Evolutionary conservation across 2,329 filamentous ascomycete genomes (phyloP).

Genomic region (Calonectria hongkongensis): DNA sequence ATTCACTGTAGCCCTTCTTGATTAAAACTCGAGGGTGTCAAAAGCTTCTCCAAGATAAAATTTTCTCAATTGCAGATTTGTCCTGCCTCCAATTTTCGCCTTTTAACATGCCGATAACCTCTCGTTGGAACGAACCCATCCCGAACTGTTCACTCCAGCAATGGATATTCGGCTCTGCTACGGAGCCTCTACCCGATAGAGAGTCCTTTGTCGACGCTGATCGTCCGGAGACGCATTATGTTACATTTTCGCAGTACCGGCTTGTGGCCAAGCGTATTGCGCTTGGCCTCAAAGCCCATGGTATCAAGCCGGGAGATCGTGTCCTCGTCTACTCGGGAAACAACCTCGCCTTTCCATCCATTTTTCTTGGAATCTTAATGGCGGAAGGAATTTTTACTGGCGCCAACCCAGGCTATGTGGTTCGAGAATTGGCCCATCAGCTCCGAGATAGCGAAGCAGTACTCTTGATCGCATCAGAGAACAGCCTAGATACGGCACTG

Average conservation of each 20-base stretch:
- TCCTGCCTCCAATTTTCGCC: too few relatives aligned
- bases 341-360: conserved; percentile 81
- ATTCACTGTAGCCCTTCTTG: background rate
- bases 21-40: background rate
- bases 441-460: conserved; percentile 81
- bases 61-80: too few relatives aligned
- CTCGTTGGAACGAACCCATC: conserved; percentile 66
- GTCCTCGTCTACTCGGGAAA: conserved; percentile 85
- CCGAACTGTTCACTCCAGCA: conserved; percentile 71
- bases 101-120: conserved; percentile 66
- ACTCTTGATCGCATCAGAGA: conserved; percentile 78
- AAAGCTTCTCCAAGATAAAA: background rate
- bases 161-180: conserved; percentile 72
- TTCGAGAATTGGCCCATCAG: conserved; percentile 84
- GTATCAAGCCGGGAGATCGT: conserved; percentile 80
- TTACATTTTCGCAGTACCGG: conserved; percentile 79
- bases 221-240: conserved; percentile 78
- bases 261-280: conserved; percentile 84
- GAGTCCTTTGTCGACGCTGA: conserved; percentile 78
- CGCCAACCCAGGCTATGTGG: conserved; percentile 80
- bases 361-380: conserved; percentile 84
- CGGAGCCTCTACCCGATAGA: conserved; percentile 63
- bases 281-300: conserved; percentile 77
- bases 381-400: conserved; percentile 86
- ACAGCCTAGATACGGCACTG: conserved; percentile 77